These are phyloP conservation scores for Quercus glauca DNA, from an alignment of 306 rosid genomes.

Conservation along the genomic window DNA sequence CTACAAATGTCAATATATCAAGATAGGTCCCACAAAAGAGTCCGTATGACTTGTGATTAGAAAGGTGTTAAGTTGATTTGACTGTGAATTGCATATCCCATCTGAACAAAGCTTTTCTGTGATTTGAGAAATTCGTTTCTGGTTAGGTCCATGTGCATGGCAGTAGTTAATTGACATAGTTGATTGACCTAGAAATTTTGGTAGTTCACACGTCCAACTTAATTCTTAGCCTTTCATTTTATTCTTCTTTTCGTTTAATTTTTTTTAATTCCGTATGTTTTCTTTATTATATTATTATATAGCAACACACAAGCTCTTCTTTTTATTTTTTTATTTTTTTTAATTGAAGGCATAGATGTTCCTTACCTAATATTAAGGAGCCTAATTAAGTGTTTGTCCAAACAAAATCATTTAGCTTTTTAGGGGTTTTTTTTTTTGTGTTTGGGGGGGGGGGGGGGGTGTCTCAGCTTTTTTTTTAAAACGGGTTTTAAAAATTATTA, in stretches of 20 bases:
- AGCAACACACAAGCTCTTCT: too few species aligned
- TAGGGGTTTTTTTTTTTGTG: accelerated
- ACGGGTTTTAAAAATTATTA: too few species aligned
- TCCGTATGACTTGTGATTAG: background rate
- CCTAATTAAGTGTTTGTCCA: too few species aligned
- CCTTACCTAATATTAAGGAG: background rate
- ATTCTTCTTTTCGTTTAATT: background rate
- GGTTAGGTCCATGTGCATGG: too few species aligned
- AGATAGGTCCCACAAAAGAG: background rate
- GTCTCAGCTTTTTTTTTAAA: too few species aligned
- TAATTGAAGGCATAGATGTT: background rate
- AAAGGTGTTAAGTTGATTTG: background rate
- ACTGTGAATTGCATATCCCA: background rate
- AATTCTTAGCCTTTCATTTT: background rate
- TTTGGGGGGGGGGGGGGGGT: too few species aligned
- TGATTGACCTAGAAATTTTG: too few species aligned
- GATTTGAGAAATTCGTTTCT: background rate
- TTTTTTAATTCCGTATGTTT: background rate
- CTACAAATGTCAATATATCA: background rate
- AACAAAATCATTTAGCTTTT: too few species aligned
- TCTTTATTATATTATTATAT: background rate
- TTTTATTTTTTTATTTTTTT: too few species aligned
- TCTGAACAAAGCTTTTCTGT: background rate
- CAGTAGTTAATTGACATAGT: background rate
- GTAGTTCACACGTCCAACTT: too few species aligned